Conservation (phyloP, 495 filamentous ascomycete genomes). For the Penicillium coprophilum region DNA sequence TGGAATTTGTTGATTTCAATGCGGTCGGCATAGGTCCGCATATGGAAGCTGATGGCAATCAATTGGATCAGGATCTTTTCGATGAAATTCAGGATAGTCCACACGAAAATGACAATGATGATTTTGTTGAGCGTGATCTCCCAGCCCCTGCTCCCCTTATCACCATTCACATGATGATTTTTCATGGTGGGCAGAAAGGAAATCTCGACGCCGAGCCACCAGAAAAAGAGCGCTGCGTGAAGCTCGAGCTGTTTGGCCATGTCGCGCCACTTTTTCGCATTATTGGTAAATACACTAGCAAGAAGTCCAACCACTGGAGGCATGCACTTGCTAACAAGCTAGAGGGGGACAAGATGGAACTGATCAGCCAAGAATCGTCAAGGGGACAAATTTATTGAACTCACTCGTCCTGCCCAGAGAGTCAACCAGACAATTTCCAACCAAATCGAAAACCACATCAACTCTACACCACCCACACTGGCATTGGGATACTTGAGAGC, state of each 20-base stretch:
- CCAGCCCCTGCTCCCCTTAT: slow-evolving; percentile 60
- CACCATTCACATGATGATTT: slow-evolving; percentile 67
- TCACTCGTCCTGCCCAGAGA: slow-evolving; percentile 75
- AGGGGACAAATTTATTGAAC: slow-evolving; percentile 15
- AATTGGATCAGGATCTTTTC: slow-evolving; percentile 96
- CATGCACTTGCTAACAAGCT: slow-evolving; percentile 73
- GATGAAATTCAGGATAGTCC: slow-evolving; percentile 74
- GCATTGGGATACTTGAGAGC: slow-evolving; percentile 62
- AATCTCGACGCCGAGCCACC: slow-evolving; percentile 81
- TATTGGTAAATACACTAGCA: slow-evolving; percentile 79
- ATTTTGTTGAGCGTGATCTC: slow-evolving; percentile 81
- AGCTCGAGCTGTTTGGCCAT: slow-evolving; percentile 85
- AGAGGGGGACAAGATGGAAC: background rate
- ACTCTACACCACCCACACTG: slow-evolving; percentile 69
- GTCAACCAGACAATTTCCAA: slow-evolving; percentile 91
- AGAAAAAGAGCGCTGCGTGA: slow-evolving; percentile 84
- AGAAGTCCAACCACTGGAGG: slow-evolving; percentile 65
- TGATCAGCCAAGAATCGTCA: background rate
- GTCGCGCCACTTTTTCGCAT: slow-evolving; percentile 90
- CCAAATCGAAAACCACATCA: slow-evolving; percentile 95
- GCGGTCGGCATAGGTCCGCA: slow-evolving; percentile 84
- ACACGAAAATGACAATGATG: slow-evolving; percentile 78
- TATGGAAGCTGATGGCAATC: slow-evolving; percentile 90
- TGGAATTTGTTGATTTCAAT: slow-evolving; percentile 93
- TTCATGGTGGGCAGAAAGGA: slow-evolving; percentile 60